Base-by-base conservation (phyloP, 495 filamentous ascomycete species). In the Letharia lupina region DNA sequence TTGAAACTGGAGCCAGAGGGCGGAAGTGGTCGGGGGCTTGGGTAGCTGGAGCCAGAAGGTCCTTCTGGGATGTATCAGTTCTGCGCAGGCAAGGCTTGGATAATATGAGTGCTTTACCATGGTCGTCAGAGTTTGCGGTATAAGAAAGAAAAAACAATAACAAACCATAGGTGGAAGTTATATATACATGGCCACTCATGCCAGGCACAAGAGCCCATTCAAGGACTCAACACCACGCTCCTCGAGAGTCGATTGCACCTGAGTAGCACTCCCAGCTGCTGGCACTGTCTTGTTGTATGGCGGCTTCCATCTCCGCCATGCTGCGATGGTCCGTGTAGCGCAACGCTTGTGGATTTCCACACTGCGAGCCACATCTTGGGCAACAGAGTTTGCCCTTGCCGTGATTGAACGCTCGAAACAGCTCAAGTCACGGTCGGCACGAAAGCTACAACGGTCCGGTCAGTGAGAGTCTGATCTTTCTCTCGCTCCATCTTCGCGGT, bases 1-100 rank as follows among this genome's bases (percentile, higher is more conserved):
- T 77, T 81, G 33, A 76, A 64, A 13, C 76, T 74, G 28, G 58
- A 65, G 10, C 77, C 76, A 13, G 83, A 75, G 0, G 82, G 82
- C 50, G 85, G 82, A 28, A 28, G 23, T 28, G 23, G 23, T 28
- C 23, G 23, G 0, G 4, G 2, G 7, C 9, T 54, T 28, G 5
- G 23, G 12, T 4, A 31, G 50, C 28, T 12, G 33, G 16, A 28
- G 23, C 10, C 12, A 1, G 23, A 33, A 33, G 28, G 4, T 1
- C 4, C 28, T 31, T 16, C 50, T 54, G 12, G 5, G 28, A 54
- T 6, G 5, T 2, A 12, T 52, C n/a, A 31, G 50, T 12, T 54
- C 50, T 15, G 50, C 15, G 50, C 11, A 7, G 4, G 28, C 1
- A 54, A 31, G 50, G 23, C 12, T 33, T 31, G 13, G 50, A 54